phyloP scores from a whole-genome alignment of 2,329 filamentous ascomycete species.

The Cytospora piceae region DNA sequence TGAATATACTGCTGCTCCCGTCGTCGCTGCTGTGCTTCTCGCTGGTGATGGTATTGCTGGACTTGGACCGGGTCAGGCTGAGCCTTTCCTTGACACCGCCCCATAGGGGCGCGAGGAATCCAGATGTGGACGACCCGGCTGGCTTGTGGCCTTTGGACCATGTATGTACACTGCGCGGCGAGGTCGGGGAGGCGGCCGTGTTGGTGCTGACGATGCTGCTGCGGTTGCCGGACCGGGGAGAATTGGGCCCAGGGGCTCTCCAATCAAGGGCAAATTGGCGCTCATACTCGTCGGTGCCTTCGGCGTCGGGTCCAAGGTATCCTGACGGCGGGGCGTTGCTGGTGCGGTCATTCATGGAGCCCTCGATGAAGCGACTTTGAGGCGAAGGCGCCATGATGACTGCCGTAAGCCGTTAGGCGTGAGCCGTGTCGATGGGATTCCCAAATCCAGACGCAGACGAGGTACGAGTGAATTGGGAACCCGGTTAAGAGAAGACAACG shows the following conservation, averaged over 20 bases:
- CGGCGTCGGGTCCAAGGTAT: constrained; percentile 56
- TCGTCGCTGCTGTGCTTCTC: constrained; percentile 14
- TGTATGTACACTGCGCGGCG: neutral
- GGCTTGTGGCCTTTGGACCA: constrained; percentile 5
- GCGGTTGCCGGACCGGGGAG: constrained; percentile 12
- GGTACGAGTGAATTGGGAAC: constrained; percentile 2
- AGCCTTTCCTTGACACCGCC: constrained; percentile 40
- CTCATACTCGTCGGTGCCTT: constrained; percentile 35
- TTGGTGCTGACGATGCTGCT: constrained; percentile 22
- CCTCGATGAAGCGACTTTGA: constrained; percentile 70
- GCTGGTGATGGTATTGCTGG: constrained; percentile 36
- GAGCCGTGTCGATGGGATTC: constrained; percentile 13
- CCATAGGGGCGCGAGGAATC: constrained; percentile 41
- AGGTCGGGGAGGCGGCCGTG: constrained; percentile 7
- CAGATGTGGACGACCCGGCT: constrained; percentile 6
- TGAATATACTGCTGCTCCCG: constrained; percentile 8
- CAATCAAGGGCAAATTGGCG: constrained; percentile 34
- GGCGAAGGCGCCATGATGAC: constrained; percentile 29
- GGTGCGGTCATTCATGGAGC: constrained; percentile 81
- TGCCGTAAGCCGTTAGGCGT: constrained; percentile 20
- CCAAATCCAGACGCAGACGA: constrained; percentile 4
- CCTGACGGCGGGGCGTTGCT: constrained; percentile 71
- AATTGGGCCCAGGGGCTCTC: constrained; percentile 25
- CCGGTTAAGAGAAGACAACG: neutral
- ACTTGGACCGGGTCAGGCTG: constrained; percentile 33